Base-by-base conservation (phyloP, 148 eudicot genomes). In the Amaranthus palmeri region DNA sequence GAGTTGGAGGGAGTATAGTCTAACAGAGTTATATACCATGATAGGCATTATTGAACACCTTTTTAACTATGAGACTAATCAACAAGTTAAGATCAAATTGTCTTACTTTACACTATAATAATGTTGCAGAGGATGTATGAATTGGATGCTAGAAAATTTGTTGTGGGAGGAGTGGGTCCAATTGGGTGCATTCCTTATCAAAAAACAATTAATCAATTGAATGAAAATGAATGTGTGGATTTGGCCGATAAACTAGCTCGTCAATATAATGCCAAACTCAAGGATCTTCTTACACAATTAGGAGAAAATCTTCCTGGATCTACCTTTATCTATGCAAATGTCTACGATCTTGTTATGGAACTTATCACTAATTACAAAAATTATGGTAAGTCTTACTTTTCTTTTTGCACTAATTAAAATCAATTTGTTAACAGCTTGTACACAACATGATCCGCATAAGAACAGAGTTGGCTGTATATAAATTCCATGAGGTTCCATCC, bases 381-480 rank as follows among this genome's bases (percentile, higher is more conserved):
- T 10, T 59, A 59, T 59, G 63, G 67, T 63, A 63, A 8, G 67
- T 43, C 43, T 43, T 63, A 36, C 63, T 14, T 59, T 59, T 11
- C 63, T 5, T 59, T 4, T 25, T 25, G 0, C 36, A 25, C 36
- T 25, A 25, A 25, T 25, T 25, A 25, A 25, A 0, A 25, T 25
- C 36, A 25, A 25, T 25, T 25, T 25, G 36, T 25, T 25, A 25
- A 25, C 2, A 2, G 2, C 36, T 25, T n/a, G n/a, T n/a, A 25
- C 36, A 25, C 36, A 25, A 25, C 36, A 25, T 25, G 36, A 25
- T 2, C 2, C 36, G 36, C 36, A 25, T 25, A 25, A 25, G 36
- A 25, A 2, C 36, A 25, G 36, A 25, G 36, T 25, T 25, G 36
- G 36, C 36, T 25, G 36, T 25, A 2, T 25, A 25, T 25, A 25